phyloP scores from a whole-genome alignment of 345 rosid genomes.

The Gossypium stocksii region DNA sequence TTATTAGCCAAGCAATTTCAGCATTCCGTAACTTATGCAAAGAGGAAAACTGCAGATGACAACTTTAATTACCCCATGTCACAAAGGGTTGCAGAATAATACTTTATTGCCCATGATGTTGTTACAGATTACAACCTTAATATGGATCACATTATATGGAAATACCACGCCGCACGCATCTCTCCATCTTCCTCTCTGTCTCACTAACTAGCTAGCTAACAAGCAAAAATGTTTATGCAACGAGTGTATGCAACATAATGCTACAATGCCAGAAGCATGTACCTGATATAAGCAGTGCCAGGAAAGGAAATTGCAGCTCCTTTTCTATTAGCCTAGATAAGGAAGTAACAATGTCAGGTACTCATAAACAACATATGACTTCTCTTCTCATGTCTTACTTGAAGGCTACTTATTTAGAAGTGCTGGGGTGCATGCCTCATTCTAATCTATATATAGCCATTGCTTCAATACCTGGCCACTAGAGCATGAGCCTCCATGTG shows the following conservation, averaged over 20 bases:
- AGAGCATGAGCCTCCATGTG: slow-evolving; percentile 99
- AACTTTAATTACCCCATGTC: not conserved
- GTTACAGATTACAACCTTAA: not conserved
- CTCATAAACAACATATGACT: slow-evolving; percentile 1
- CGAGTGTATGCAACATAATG: not conserved
- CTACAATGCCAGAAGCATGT: slow-evolving; percentile 11
- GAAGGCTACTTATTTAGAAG: not conserved
- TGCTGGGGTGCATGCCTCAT: not conserved
- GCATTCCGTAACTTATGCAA: not conserved
- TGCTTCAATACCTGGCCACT: slow-evolving; percentile 61
- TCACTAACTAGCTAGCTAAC: not conserved
- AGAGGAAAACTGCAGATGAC: not conserved
- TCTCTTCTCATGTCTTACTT: not conserved
- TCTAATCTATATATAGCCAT: not conserved
- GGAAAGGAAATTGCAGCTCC: slow-evolving; percentile 83
- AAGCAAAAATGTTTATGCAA: not conserved
- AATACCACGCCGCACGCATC: not conserved
- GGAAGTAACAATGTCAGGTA: not conserved
- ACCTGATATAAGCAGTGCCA: slow-evolving; percentile 95
- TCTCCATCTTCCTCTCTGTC: not conserved
- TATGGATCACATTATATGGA: not conserved
- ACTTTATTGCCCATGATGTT: not conserved
- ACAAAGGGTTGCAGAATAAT: not conserved
- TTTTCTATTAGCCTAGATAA: slow-evolving; percentile 55
- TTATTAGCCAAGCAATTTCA: not conserved